Percentiles rank a stretch among this genome's conserved stretches.
phyloP scores from a whole-genome alignment of 1,139 yeast species.

The Saccharomyces hybrid region DNA sequence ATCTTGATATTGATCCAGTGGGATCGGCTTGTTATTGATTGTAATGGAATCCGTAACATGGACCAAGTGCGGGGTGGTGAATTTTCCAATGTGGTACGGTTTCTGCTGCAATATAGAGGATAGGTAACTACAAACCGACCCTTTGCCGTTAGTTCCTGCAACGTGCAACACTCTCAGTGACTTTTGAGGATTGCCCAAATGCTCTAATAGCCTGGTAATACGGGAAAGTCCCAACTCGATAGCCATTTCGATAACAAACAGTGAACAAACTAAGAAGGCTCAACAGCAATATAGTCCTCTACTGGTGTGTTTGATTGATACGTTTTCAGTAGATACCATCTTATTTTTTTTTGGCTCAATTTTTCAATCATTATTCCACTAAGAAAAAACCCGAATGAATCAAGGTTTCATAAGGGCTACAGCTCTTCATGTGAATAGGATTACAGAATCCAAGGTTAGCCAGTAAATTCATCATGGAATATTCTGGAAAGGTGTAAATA shows the following conservation, averaged over 20 bases:
- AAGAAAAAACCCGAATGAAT: too few relatives aligned
- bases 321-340: too few relatives aligned
- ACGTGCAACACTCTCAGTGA: slow-evolving; percentile 62
- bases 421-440: too few relatives aligned
- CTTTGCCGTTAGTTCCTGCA: slow-evolving; percentile 95
- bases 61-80: slow-evolving; percentile 80
- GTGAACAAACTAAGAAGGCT: too few relatives aligned
- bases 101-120: slow-evolving; percentile 48
- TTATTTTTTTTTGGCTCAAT: too few relatives aligned
- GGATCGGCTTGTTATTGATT: slow-evolving; percentile 53
- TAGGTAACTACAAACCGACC: slow-evolving; percentile 76
- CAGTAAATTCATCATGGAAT: too few relatives aligned
- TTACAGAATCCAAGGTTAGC: too few relatives aligned
- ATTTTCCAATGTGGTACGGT: slow-evolving; percentile 48
- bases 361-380: too few relatives aligned
- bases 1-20: slow-evolving; percentile 38
- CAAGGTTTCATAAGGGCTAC: too few relatives aligned
- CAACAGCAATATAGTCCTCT: too few relatives aligned
- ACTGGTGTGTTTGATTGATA: too few relatives aligned
- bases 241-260: slow-evolving; percentile 30
- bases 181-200: slow-evolving; percentile 63
- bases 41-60: slow-evolving; percentile 68
- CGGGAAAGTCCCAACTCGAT: slow-evolving; percentile 64
- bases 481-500: too few relatives aligned
- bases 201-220: slow-evolving; percentile 45